Conservation (phyloP, 805 yeast genomes). For the Suhomyces canberraensis region DNA sequence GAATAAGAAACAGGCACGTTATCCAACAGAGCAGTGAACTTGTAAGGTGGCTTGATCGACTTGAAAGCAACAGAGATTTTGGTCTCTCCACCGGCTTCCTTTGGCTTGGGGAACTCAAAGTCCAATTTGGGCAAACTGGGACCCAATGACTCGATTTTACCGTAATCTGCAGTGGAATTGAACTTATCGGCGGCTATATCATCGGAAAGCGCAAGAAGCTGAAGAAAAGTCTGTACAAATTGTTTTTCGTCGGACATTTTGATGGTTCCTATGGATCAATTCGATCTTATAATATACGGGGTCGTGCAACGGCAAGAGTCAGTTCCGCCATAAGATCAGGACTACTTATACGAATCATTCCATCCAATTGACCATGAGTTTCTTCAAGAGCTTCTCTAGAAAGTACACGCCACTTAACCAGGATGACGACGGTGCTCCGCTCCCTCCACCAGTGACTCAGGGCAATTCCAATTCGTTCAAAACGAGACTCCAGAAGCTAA, state of each 20-base stretch:
- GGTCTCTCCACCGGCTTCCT: constrained; percentile 3
- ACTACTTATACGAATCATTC: too few species aligned
- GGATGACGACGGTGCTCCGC: constrained; percentile 31
- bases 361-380: constrained; percentile 25
- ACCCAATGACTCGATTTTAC: constrained; percentile 32
- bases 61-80: constrained; percentile 43
- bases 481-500: constrained; percentile 31
- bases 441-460: constrained; percentile 40
- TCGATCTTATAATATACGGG: too few species aligned
- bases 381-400: constrained; percentile 32
- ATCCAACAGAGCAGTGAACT: constrained; percentile 41
- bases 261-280: too few species aligned
- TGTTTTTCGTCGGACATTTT: constrained; percentile 29
- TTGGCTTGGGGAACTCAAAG: constrained; percentile 26
- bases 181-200: constrained; percentile 32
- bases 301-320: too few species aligned
- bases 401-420: constrained; percentile 31
- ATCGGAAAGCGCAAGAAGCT: constrained; percentile 45
- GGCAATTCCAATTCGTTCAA: constrained; percentile 20
- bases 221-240: constrained; percentile 48
- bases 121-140: constrained; percentile 49
- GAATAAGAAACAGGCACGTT: constrained; percentile 25
- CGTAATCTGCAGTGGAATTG: constrained; percentile 29
- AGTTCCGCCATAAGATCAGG: too few species aligned
- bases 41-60: constrained; percentile 68